These are phyloP conservation scores for Choanephora cucurbitarum DNA, from an alignment of 371 early-diverging fungal species.

Conservation along the genomic window DNA sequence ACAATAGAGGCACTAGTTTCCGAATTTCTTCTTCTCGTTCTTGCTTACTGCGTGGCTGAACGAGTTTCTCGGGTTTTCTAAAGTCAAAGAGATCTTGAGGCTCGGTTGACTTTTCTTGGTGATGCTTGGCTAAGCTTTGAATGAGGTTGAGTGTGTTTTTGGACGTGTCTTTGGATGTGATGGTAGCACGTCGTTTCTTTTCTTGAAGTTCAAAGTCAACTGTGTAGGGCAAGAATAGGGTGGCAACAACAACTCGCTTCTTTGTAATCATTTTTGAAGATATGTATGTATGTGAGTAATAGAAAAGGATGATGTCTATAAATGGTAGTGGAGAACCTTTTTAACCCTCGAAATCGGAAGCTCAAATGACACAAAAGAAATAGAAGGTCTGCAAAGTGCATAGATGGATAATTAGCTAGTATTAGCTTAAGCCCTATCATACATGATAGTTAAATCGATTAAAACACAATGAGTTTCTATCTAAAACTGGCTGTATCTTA, in stretches of 20 bases:
- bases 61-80: conserved; percentile 26
- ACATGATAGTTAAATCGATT: too few relatives aligned
- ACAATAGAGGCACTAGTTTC: conserved; percentile 22
- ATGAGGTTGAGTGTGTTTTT: conserved; percentile 34
- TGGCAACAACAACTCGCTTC: conserved; percentile 64
- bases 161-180: background rate
- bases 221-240: conserved; percentile 72
- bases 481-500: too few relatives aligned
- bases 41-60: conserved; percentile 43
- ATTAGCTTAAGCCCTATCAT: too few relatives aligned
- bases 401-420: too few relatives aligned
- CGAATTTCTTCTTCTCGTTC: conserved; percentile 33
- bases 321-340: too few relatives aligned
- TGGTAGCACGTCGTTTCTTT: conserved; percentile 10
- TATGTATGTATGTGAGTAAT: too few relatives aligned
- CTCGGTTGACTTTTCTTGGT: conserved; percentile 21
- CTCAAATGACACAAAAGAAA: too few relatives aligned
- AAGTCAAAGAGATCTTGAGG: conserved; percentile 36
- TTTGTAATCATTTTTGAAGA: conserved; percentile 14
- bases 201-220: conserved; percentile 54
- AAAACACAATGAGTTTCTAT: too few relatives aligned
- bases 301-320: too few relatives aligned
- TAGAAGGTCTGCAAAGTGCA: too few relatives aligned
- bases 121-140: conserved; percentile 41
- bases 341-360: too few relatives aligned